Evolutionary conservation across 2,329 filamentous ascomycete species (phyloP).

Genomic region (Herpotrichia juniperi): DNA sequence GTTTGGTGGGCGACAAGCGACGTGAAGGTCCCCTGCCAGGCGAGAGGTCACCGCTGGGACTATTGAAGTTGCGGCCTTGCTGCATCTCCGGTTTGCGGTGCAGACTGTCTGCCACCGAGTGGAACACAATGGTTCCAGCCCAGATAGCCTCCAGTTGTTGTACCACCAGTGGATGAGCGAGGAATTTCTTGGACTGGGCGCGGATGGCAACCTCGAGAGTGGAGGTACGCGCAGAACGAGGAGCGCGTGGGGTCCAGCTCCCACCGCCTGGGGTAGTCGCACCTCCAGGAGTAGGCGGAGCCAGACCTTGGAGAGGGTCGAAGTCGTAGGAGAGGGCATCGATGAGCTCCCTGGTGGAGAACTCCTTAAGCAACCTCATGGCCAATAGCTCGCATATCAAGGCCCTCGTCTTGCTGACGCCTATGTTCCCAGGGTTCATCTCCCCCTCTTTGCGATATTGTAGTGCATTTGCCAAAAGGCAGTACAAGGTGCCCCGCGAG

Average conservation of each 20-base stretch:
- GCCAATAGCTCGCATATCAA: constrained; percentile 90
- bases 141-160: constrained; percentile 97
- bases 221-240: constrained; percentile 76
- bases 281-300: constrained; percentile 47
- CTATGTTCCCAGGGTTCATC: constrained; percentile 80
- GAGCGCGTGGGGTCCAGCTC: constrained; percentile 31
- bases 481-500: constrained; percentile 84
- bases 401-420: constrained; percentile 81
- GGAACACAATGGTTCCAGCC: constrained; percentile 94
- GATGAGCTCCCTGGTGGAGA: constrained; percentile 85
- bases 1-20: constrained; percentile 30
- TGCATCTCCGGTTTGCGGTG: constrained; percentile 65
- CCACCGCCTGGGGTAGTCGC: constrained; percentile 28
- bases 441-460: constrained; percentile 91
- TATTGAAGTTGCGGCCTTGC: constrained; percentile 23
- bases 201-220: constrained; percentile 92
- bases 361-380: constrained; percentile 88
- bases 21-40: constrained; percentile 39
- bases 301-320: constrained; percentile 84
- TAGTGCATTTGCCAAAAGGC: constrained; percentile 89
- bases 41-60: constrained; percentile 28
- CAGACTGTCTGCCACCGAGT: constrained; percentile 83
- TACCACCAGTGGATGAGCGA: constrained; percentile 89
- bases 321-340: constrained; percentile 96
- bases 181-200: constrained; percentile 88